Conservation (phyloP, 345 rosid species). For the Salix arbutifolia region DNA sequence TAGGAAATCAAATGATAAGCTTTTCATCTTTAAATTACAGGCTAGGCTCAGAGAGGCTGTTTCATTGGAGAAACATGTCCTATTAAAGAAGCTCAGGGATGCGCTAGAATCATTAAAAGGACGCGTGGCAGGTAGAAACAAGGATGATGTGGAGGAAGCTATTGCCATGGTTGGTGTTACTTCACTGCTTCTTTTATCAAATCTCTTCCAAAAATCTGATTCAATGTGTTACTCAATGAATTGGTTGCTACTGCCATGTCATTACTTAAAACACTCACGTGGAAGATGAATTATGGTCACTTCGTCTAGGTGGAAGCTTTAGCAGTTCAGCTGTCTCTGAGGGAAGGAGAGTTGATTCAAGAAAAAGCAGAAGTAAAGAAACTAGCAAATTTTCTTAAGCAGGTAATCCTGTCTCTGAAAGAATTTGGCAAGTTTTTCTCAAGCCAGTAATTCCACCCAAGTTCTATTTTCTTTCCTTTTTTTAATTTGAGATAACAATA, state of each 20-base stretch:
- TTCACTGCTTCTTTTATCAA: neutral
- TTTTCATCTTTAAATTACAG: slow-evolving; percentile 42
- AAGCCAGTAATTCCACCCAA: neutral
- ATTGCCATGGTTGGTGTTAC: slow-evolving; percentile 69
- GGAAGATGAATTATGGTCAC: slow-evolving; percentile 12
- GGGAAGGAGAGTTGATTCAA: slow-evolving; percentile 92
- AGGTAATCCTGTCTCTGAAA: slow-evolving; percentile 38
- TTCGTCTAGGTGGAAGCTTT: slow-evolving; percentile 12
- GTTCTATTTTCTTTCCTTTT: neutral
- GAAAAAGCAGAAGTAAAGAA: slow-evolving; percentile 96
- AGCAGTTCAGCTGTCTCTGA: slow-evolving; percentile 88
- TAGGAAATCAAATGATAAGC: slow-evolving; percentile 4
- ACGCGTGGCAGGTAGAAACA: slow-evolving; percentile 84
- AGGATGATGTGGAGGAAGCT: slow-evolving; percentile 95
- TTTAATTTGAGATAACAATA: neutral
- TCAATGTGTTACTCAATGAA: neutral
- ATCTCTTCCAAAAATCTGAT: neutral
- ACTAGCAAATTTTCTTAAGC: slow-evolving; percentile 82
- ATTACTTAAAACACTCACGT: neutral
- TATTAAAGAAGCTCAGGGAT: slow-evolving; percentile 94
- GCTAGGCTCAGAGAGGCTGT: slow-evolving; percentile 88
- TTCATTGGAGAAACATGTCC: slow-evolving; percentile 93
- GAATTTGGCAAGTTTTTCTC: neutral
- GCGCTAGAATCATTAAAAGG: slow-evolving; percentile 85
- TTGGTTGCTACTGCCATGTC: neutral